Conservation (phyloP, 176 grass and related monocot genomes). For the Aegilops longissima region DNA sequence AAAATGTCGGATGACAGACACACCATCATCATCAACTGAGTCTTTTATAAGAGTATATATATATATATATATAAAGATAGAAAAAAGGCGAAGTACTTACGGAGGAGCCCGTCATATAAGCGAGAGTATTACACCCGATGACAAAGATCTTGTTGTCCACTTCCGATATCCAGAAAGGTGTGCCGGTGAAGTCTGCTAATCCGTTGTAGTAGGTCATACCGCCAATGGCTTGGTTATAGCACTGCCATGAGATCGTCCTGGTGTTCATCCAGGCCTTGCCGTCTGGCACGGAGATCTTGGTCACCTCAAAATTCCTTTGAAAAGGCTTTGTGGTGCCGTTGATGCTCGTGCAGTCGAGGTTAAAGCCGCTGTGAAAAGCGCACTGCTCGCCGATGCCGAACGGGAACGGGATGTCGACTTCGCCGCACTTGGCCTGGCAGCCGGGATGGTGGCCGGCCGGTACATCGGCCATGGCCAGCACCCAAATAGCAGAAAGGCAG, state of each 20-base stretch:
- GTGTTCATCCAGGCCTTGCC: slow-evolving; percentile 11
- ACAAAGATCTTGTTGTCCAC: slow-evolving; percentile 6
- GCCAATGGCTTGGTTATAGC: neutral
- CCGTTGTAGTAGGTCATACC: no score
- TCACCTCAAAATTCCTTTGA: neutral
- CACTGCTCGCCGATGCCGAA: neutral
- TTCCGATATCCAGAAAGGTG: neutral
- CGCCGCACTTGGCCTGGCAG: neutral
- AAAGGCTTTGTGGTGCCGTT: neutral
- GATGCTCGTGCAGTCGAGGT: neutral
- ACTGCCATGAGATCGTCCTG: neutral
- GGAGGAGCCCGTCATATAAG: neutral
- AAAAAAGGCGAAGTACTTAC: neutral
- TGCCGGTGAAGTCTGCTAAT: no score
- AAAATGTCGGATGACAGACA: no score
- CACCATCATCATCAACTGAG: no score
- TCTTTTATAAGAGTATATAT: no score
- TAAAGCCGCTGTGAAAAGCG: neutral
- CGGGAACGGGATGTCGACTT: neutral
- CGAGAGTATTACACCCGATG: slow-evolving; percentile 11
- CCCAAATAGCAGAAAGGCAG: neutral
- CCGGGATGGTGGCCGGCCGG: neutral
- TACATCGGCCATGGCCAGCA: neutral
- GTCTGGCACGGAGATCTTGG: neutral
- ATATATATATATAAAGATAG: no score